Evolutionary conservation across 2,329 filamentous ascomycete genomes (phyloP), one percentile per base, ranked within the genome.

Genomic region (Fusarium transvaalense): DNA sequence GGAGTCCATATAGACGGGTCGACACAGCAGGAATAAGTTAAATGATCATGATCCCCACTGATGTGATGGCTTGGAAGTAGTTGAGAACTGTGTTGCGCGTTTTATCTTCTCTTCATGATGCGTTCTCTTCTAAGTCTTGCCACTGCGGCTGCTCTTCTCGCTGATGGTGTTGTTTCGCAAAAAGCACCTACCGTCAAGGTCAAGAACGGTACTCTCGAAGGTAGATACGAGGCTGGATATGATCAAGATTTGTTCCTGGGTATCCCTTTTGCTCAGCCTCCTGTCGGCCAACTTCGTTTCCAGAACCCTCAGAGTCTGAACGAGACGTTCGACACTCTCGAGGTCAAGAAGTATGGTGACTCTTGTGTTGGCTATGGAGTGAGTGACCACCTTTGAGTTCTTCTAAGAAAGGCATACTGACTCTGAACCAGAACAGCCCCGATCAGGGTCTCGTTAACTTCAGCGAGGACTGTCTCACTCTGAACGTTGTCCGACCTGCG

Each of bases 321-420:
- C 9, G 41, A 54, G n/a, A 71, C 59, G 5, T 73, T 69, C 13
- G 37, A 64, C 1, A 51, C 48, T 5, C 64, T 48, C 6, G 68
- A 62, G n/a, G 71, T 68, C 0, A 73, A 66, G 5, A 57, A 73
- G 29, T 73, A 73, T 56, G 71, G 70, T 4, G 70, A 69, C 10
- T 73, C 70, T 42, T 73, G 71, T n/a, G 71, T 73, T 3, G 71
- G 71, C 10, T 73, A 73, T 46, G 71, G 71, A 31, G 71, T 73
- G 29, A 29, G 70, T 55, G 5, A 9, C 2, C 2, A 0, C 3
- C 2, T 6, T 4, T 1, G 4, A 1, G 5, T 0, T 1, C 13
- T 0, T 7, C 2, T 14, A 21, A 19, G 10, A 10, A 1, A 5
- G 4, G 12, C 1, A 10, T 3, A 10, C 38, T 64, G 5, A 69